A percentile compares a stretch with the other conserved stretches of the same genome.
phyloP scores from a whole-genome alignment of 1,284 basidiomycete species.

The Schizopora paradoxa region DNA sequence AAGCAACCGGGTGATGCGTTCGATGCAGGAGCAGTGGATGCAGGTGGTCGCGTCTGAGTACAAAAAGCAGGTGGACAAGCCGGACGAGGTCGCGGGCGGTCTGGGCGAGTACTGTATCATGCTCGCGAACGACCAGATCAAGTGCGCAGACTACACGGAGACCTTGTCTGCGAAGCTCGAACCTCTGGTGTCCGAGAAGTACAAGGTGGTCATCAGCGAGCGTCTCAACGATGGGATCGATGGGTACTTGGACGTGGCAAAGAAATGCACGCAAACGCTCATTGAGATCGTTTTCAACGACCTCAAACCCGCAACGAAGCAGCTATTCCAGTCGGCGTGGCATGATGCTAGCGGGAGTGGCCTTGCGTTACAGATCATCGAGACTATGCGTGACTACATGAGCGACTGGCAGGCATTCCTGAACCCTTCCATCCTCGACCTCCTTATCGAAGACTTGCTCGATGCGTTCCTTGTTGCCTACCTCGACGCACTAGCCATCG shows the following conservation, averaged over 20 bases:
- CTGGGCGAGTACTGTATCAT: constrained; percentile 96
- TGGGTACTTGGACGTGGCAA: constrained; percentile 96
- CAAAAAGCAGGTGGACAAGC: constrained; percentile 83
- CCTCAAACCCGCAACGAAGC: constrained; percentile 82
- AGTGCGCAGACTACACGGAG: constrained; percentile 92
- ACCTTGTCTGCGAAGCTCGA: constrained; percentile 82
- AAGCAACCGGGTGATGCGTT: constrained; percentile 83
- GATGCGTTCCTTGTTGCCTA: constrained; percentile 90
- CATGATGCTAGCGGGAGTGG: too few relatives aligned
- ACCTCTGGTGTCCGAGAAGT: constrained; percentile 90
- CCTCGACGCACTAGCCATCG: constrained; percentile 81
- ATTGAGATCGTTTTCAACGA: constrained; percentile 97
- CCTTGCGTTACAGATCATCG: constrained; percentile 78
- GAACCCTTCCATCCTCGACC: constrained; percentile 87
- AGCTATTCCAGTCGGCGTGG: constrained; percentile 83
- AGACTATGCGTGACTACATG: constrained; percentile 97
- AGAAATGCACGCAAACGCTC: constrained; percentile 91
- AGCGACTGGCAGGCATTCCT: constrained; percentile 88
- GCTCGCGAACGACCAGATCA: constrained; percentile 98
- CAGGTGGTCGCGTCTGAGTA: constrained; percentile 81
- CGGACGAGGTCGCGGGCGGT: constrained; percentile 84
- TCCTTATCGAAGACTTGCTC: constrained; percentile 89
- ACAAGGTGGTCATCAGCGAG: constrained; percentile 78
- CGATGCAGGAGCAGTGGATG: constrained; percentile 88
- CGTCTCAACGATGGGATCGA: constrained; percentile 94